phyloP scores from a whole-genome alignment of 495 filamentous ascomycete genomes.

The Neurospora sp. region DNA sequence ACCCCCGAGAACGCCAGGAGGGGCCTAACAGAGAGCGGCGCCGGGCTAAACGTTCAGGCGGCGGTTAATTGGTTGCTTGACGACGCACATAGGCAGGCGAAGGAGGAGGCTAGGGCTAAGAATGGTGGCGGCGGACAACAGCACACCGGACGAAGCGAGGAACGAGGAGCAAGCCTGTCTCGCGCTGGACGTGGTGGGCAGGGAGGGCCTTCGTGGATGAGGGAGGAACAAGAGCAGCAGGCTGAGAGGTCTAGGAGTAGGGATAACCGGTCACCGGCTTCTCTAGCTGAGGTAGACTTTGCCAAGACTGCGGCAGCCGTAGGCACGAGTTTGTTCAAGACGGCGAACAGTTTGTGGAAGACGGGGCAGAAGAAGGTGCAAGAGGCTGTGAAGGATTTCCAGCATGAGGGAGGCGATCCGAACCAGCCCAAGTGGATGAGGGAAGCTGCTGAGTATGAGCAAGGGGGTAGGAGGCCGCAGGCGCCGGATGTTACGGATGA shows the following conservation, averaged over 20 bases:
- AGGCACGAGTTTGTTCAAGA: conserved; percentile 77
- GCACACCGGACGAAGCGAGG: conserved; percentile 8
- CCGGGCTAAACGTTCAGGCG: conserved; percentile 71
- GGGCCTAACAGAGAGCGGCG: conserved; percentile 68
- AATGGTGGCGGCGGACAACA: conserved; percentile 17
- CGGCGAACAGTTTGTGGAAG: conserved; percentile 93
- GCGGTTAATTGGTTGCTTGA: conserved; percentile 87
- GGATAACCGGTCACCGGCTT: conserved; percentile 47
- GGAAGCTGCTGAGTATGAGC: conserved; percentile 40
- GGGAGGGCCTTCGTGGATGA: conserved; percentile 27
- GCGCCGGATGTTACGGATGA: conserved; percentile 62
- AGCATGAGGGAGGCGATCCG: conserved; percentile 57
- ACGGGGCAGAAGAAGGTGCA: conserved; percentile 89
- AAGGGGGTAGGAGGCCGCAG: conserved; percentile 5
- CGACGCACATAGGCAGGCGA: conserved; percentile 69
- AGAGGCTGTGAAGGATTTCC: conserved; percentile 84
- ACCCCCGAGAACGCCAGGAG: conserved; percentile 65
- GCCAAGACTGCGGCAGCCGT: conserved; percentile 72
- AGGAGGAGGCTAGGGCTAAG: conserved; percentile 32
- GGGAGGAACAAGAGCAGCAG: conserved; percentile 15
- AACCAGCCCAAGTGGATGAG: conserved; percentile 94
- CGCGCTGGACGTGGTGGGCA: conserved; percentile 11
- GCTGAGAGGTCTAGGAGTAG: conserved; percentile 36
- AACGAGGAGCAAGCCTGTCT: conserved; percentile 23
- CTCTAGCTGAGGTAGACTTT: conserved; percentile 58